Percentiles rank a stretch among this genome's conserved stretches.
These are phyloP conservation scores for Phytophthora crassamura DNA, from an alignment of 352 stramenopile species.

Conservation along the genomic window DNA sequence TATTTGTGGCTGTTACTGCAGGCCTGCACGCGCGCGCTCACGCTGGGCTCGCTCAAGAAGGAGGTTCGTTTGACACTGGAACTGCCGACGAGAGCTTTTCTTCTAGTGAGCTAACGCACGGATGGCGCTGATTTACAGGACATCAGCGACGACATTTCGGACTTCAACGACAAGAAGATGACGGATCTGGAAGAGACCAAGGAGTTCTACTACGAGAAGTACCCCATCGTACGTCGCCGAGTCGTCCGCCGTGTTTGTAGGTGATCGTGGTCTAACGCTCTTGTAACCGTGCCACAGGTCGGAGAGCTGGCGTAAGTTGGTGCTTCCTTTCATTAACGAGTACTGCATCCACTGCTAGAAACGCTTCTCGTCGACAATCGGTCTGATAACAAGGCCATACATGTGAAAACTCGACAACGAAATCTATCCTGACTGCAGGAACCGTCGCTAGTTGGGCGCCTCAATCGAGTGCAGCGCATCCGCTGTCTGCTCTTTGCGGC, in stretches of 20 bases:
- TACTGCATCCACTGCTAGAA: slow-evolving; percentile 17
- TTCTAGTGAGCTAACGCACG: background rate
- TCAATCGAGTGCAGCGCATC: slow-evolving; percentile 67
- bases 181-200: slow-evolving; percentile 74
- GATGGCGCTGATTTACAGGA: slow-evolving; percentile 41
- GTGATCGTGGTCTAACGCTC: slow-evolving; percentile 1
- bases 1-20: slow-evolving; percentile 22
- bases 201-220: slow-evolving; percentile 86
- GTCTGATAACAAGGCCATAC: slow-evolving; percentile 7
- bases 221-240: slow-evolving; percentile 73
- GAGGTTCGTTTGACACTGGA: slow-evolving; percentile 42
- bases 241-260: background rate
- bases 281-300: slow-evolving; percentile 38
- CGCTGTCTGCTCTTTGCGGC: slow-evolving; percentile 66
- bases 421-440: slow-evolving; percentile 17
- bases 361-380: background rate
- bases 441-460: slow-evolving; percentile 31
- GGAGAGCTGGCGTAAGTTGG: slow-evolving; percentile 48
- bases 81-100: background rate
- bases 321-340: slow-evolving; percentile 13
- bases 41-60: slow-evolving; percentile 73
- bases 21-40: slow-evolving; percentile 79
- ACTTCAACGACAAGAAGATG: slow-evolving; percentile 68
- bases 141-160: slow-evolving; percentile 72
- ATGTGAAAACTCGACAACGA: slow-evolving; percentile 15